Evolutionary conservation across 345 rosid genomes (phyloP), one percentile per base, ranked within the genome.

Genomic region (Bruguiera sexangula): DNA sequence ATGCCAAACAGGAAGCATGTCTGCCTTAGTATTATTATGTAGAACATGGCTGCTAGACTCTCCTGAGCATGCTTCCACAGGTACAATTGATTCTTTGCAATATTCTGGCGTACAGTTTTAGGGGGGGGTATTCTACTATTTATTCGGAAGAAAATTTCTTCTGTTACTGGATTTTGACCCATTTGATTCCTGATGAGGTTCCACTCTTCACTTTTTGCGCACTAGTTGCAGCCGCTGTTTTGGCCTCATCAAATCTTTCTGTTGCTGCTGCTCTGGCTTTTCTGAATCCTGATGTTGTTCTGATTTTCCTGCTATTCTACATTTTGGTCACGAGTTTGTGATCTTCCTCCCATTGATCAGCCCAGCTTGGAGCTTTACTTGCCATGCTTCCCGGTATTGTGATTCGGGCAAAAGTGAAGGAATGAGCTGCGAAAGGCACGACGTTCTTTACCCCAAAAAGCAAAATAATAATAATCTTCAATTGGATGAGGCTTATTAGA

Each of bases 181-280:
- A 64, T 63, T 74, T 68, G 76, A 79, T 52, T 4, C 76, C 76
- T 6, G 22, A 55, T 0, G 74, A 71, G 9, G 74, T 68, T 21
- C 76, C 74, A 13, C 19, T 34, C 75, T 75, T 75, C 64, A 60
- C 61, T 65, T 75, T 75, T 16, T 54, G 67, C 50, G 0, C 16
- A 3, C 16, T 43, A 3, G 50, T 43, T 43, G 50, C 50, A 19
- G 74, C 78, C 21, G 76, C 80, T 37, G 69, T 19, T 55, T 68
- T 72, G 57, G 73, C 76, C 77, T 69, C 46, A 55, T 60, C 61
- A 16, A 73, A 20, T 19, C 78, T 65, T 1, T 67, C 70, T 6
- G 65, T 63, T 6, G 73, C 64, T 29, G 79, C 69, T n/a, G 79
- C 76, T 60, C 60, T 79, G 20, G 69, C 74, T 10, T 65, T 70